A percentile compares a stretch with the other conserved stretches of the same genome.
Conservation (phyloP, 2,329 filamentous ascomycete genomes). For the Fusarium beomiforme region DNA sequence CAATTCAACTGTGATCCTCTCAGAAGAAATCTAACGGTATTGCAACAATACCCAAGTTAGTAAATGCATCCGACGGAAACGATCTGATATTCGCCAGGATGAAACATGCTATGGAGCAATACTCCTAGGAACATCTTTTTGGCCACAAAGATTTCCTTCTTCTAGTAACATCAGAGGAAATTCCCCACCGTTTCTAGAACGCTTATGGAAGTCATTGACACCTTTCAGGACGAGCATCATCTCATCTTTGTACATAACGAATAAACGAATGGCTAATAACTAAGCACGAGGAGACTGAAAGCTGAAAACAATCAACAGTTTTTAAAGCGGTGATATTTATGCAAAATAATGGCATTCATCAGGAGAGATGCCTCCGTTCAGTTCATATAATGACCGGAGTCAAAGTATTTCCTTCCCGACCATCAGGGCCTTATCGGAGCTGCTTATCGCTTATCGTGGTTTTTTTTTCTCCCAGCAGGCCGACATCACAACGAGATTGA, state of each 20-base stretch:
- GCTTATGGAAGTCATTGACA: background rate
- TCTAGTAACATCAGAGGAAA: background rate
- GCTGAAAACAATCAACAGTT: background rate
- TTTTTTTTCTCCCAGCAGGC: slow-evolving; percentile 33
- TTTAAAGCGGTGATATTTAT: background rate
- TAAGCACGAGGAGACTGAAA: background rate
- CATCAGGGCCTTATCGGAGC: slow-evolving; percentile 34
- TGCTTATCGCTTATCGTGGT: slow-evolving; percentile 16
- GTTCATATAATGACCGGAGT: slow-evolving; percentile 13
- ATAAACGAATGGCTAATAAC: background rate
- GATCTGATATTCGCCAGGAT: too few species aligned
- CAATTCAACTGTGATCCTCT: slow-evolving; percentile 27
- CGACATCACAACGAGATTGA: slow-evolving; percentile 18
- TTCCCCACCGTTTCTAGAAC: slow-evolving; percentile 10
- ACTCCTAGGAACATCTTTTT: too few species aligned
- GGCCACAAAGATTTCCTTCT: background rate
- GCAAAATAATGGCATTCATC: background rate
- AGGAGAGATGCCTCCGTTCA: background rate
- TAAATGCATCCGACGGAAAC: background rate
- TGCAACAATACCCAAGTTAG: background rate
- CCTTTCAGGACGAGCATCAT: background rate
- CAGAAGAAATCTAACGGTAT: background rate
- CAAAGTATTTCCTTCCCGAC: slow-evolving; percentile 40
- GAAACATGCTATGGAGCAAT: background rate
- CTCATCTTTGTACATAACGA: background rate